Conservation (phyloP, 2,329 filamentous ascomycete genomes). For the Verticillium nubilum region DNA sequence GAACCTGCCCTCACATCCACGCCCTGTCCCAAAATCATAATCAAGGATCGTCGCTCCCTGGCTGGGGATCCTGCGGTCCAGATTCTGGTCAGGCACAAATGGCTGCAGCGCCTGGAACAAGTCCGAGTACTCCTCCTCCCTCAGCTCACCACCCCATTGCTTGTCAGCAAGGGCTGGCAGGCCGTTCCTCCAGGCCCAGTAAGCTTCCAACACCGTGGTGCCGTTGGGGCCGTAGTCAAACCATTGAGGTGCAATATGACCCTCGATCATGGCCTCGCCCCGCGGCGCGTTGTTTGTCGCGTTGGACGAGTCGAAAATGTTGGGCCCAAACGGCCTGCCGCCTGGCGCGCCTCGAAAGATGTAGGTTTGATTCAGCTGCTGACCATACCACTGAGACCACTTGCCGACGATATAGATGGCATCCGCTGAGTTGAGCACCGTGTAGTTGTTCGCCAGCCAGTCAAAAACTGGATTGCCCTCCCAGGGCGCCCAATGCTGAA, state of each 20-base stretch:
- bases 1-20: slow-evolving; percentile 6
- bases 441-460: slow-evolving; percentile 16
- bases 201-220: slow-evolving; percentile 14
- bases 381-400: slow-evolving; percentile 10
- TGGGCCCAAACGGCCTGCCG: slow-evolving; percentile 12
- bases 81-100: slow-evolving; percentile 35
- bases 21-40: slow-evolving; percentile 7
- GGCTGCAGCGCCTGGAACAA: slow-evolving; percentile 31
- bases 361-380: slow-evolving; percentile 12
- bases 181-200: slow-evolving; percentile 36
- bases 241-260: slow-evolving; percentile 26
- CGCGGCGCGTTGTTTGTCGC: slow-evolving; percentile 11
- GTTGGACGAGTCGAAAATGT: slow-evolving; percentile 16
- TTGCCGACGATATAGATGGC: slow-evolving; percentile 17
- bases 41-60: slow-evolving; percentile 12
- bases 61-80: slow-evolving; percentile 26
- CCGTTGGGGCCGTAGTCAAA: slow-evolving; percentile 43
- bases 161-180: slow-evolving; percentile 20
- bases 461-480: slow-evolving; percentile 15
- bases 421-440: slow-evolving; percentile 3
- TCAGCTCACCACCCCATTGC: slow-evolving; percentile 26
- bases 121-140: slow-evolving; percentile 15
- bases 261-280: slow-evolving; percentile 10
- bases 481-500: slow-evolving; percentile 34
- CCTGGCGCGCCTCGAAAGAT: slow-evolving; percentile 14